phyloP scores from a whole-genome alignment of 1,284 basidiomycete species.

The Ceratobasidium sp. region DNA sequence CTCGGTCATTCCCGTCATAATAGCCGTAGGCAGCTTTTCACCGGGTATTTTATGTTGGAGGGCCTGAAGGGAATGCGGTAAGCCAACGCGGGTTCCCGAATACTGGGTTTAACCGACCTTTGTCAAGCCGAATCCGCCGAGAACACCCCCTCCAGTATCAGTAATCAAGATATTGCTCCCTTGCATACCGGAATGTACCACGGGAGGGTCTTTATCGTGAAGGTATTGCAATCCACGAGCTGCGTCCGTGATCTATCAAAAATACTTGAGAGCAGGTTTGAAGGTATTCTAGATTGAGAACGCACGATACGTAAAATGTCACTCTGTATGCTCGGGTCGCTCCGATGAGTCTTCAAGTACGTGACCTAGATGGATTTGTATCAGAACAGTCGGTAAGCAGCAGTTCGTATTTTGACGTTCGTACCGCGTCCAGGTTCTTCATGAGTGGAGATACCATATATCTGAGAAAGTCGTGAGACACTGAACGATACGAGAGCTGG shows the following conservation, averaged over 20 bases:
- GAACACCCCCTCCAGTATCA: conserved; percentile 2
- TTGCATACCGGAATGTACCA: background rate
- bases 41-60: background rate
- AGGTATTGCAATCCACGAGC: conserved; percentile 18
- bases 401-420: background rate
- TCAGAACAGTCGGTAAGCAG: background rate
- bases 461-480: background rate
- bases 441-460: conserved; percentile 14
- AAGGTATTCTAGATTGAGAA: background rate
- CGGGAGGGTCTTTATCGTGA: conserved; percentile 3
- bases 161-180: conserved; percentile 10
- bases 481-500: background rate
- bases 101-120: background rate
- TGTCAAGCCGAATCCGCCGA: background rate
- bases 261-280: background rate
- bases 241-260: conserved; percentile 10
- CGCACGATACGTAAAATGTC: conserved; percentile 20
- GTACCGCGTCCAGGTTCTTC: conserved; percentile 21
- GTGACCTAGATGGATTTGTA: background rate
- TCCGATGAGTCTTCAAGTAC: conserved; percentile 12
- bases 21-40: background rate
- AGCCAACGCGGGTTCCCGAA: background rate
- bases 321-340: background rate
- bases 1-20: conserved; percentile 9
- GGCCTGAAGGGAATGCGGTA: background rate